These are phyloP conservation scores for Cyclanthera cordifolia DNA, from an alignment of 306 rosid species.

Conservation along the genomic window DNA sequence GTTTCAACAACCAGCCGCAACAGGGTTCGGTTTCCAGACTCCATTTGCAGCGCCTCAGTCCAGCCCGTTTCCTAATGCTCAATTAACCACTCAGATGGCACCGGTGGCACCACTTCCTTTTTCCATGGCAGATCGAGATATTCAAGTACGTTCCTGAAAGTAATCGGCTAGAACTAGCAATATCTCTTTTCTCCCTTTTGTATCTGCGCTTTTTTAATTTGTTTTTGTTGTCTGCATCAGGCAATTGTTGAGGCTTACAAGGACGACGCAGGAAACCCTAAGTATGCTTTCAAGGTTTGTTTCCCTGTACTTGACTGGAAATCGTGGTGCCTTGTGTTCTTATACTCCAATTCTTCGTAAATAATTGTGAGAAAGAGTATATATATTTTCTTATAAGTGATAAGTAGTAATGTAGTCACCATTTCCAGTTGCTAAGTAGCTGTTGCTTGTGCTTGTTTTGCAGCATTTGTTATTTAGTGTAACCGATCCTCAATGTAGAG, in stretches of 20 bases:
- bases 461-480: slow-evolving; percentile 95
- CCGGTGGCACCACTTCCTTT: slow-evolving; percentile 79
- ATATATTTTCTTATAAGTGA: neutral
- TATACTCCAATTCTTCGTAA: neutral
- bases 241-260: slow-evolving; percentile 81
- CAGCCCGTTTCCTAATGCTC: slow-evolving; percentile 36
- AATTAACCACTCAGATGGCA: slow-evolving; percentile 85
- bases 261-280: slow-evolving; percentile 79
- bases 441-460: slow-evolving; percentile 20
- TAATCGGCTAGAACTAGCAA: neutral
- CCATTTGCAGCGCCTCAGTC: slow-evolving; percentile 38
- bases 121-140: slow-evolving; percentile 83
- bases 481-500: slow-evolving; percentile 62
- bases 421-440: neutral
- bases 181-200: neutral
- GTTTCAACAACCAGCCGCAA: slow-evolving; percentile 32
- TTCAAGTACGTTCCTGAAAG: slow-evolving; percentile 38
- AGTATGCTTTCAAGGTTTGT: slow-evolving; percentile 79
- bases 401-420: neutral
- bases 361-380: neutral
- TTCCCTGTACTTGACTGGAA: neutral
- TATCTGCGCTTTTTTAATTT: neutral
- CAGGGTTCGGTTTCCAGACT: slow-evolving; percentile 48
- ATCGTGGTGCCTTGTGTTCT: neutral
- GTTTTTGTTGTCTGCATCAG: slow-evolving; percentile 22